phyloP scores from a whole-genome alignment of 805 yeast genomes.

The Nakazawaea sp. region DNA sequence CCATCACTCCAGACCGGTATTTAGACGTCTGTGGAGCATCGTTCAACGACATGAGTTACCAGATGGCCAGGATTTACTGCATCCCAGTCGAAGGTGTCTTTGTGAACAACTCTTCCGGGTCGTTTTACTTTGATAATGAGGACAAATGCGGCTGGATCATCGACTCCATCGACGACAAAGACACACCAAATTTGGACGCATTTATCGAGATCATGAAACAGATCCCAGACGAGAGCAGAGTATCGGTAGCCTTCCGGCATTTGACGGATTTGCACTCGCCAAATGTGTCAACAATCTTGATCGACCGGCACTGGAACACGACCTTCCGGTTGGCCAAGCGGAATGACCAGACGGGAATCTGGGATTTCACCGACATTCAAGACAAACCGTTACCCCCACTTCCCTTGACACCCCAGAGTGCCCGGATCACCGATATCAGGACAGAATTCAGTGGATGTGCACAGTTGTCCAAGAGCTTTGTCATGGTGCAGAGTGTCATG shows the following conservation, averaged over 20 bases:
- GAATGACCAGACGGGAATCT: conserved; percentile 47
- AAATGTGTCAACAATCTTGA: conserved; percentile 53
- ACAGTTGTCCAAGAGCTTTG: conserved; percentile 59
- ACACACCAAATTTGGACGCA: conserved; percentile 66
- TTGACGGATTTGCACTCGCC: conserved; percentile 76
- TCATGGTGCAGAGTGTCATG: conserved; percentile 54
- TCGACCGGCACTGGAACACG: conserved; percentile 83
- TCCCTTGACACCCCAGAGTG: conserved; percentile 47
- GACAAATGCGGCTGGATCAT: conserved; percentile 76
- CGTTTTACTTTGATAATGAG: conserved; percentile 53
- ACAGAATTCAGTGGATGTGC: conserved; percentile 47
- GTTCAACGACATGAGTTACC: conserved; percentile 81
- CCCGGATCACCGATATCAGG: conserved; percentile 66
- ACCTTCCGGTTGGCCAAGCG: conserved; percentile 63
- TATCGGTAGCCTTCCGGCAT: conserved; percentile 68
- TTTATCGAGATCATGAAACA: conserved; percentile 72
- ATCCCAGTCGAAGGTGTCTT: conserved; percentile 83
- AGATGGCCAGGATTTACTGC: conserved; percentile 78
- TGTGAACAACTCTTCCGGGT: conserved; percentile 69
- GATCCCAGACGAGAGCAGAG: conserved; percentile 71
- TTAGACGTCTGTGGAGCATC: conserved; percentile 83
- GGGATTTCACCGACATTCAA: conserved; percentile 47
- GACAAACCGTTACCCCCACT: conserved; percentile 58
- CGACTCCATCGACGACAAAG: conserved; percentile 68
- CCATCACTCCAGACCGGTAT: conserved; percentile 75